A percentile compares a stretch with the other conserved stretches of the same genome.
Conservation (phyloP, 1,139 yeast genomes). For the Hanseniaspora gamundiae region DNA sequence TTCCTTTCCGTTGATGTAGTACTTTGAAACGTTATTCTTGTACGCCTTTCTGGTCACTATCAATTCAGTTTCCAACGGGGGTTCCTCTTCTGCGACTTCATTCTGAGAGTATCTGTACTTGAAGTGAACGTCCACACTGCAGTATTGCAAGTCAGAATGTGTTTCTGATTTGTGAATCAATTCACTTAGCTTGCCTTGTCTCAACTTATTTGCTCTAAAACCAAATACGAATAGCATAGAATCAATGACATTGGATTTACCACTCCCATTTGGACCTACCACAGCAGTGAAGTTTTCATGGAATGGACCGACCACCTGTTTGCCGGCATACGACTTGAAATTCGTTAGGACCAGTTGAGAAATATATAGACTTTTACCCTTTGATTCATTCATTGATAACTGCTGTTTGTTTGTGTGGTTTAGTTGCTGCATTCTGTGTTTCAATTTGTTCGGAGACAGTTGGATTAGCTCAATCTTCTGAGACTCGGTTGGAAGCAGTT, state of each 20-base stretch:
- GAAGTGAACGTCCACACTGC: constrained; percentile 92
- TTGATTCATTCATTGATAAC: constrained; percentile 23
- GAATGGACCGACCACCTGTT: constrained; percentile 91
- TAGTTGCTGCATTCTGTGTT: constrained; percentile 19
- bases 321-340: constrained; percentile 93
- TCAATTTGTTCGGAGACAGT: constrained; percentile 27
- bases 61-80: constrained; percentile 23
- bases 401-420: constrained; percentile 19
- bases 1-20: constrained; percentile 55
- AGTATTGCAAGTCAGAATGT: constrained; percentile 52
- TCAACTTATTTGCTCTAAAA: constrained; percentile 90
- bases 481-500: background rate
- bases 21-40: constrained; percentile 66
- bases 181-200: constrained; percentile 86
- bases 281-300: constrained; percentile 90
- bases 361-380: constrained; percentile 49
- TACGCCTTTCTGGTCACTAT: constrained; percentile 72
- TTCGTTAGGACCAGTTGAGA: constrained; percentile 61
- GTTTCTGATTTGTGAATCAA: constrained; percentile 80
- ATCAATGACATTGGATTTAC: constrained; percentile 94
- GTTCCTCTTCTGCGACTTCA: constrained; percentile 40
- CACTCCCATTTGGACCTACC: constrained; percentile 99
- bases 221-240: constrained; percentile 94
- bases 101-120: constrained; percentile 28
- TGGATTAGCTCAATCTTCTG: constrained; percentile 29